Conservation (phyloP, 345 rosid species). For the Bruguiera sexangula region DNA sequence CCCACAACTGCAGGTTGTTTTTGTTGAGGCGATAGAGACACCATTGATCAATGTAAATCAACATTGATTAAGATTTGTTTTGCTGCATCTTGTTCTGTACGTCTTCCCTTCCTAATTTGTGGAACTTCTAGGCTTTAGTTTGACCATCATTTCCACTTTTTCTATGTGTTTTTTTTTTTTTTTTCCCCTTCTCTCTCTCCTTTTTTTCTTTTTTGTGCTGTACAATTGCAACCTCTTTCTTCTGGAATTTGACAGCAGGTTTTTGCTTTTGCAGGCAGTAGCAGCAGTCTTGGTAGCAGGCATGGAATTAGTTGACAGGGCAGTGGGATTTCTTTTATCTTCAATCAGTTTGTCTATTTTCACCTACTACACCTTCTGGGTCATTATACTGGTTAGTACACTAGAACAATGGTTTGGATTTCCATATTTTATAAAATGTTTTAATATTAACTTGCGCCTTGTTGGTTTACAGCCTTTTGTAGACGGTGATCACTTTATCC, state of each 20-base stretch:
- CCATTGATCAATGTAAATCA: no score
- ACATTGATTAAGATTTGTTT: no score
- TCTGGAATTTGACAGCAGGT: background rate
- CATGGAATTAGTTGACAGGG: conserved; percentile 89
- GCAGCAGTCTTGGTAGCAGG: background rate
- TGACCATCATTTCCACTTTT: no score
- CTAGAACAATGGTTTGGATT: background rate
- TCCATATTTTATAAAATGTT: background rate
- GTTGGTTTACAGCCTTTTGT: conserved; percentile 76
- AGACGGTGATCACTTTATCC: conserved; percentile 78
- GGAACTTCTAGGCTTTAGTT: no score
- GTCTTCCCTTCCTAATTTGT: no score
- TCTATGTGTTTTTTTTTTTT: no score
- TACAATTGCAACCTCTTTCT: background rate
- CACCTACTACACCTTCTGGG: conserved; percentile 96
- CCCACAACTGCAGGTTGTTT: no score
- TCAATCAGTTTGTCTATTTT: conserved; percentile 69
- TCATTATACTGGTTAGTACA: conserved; percentile 70
- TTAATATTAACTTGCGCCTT: background rate
- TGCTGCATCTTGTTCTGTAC: no score
- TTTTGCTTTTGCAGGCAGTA: background rate
- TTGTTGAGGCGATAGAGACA: no score
- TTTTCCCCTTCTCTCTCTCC: no score
- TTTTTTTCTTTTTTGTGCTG: no score
- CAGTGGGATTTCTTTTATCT: conserved; percentile 70